These are phyloP conservation scores for Cinnamomum micranthum DNA, from an alignment of 164 flowering plant genomes.

Conservation along the genomic window DNA sequence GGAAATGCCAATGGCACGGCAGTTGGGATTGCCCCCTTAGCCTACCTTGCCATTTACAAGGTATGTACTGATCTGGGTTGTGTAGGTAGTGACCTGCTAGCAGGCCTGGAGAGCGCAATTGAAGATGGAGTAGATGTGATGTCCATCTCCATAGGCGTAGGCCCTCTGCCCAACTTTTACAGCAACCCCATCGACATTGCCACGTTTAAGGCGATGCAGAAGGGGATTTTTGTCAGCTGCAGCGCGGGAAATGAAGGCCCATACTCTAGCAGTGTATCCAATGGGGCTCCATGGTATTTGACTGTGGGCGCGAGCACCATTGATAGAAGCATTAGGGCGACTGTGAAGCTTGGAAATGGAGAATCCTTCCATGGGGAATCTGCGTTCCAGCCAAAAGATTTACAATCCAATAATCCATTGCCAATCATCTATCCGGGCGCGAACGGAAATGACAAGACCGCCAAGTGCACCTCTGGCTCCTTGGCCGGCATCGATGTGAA, in stretches of 20 bases:
- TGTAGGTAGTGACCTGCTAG: constrained; percentile 23
- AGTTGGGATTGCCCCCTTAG: constrained; percentile 32
- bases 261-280: constrained; percentile 7
- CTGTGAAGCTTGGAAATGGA: constrained; percentile 6
- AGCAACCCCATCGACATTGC: constrained; percentile 20
- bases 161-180: constrained; percentile 4
- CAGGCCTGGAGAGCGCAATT: constrained; percentile 31
- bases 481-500: constrained; percentile 15
- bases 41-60: constrained; percentile 24
- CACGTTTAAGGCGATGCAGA: constrained; percentile 26
- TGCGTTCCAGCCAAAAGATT: constrained; percentile 22
- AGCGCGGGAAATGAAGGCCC: constrained; percentile 31
- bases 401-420: constrained; percentile 5
- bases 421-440: constrained; percentile 32
- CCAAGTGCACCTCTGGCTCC: constrained; percentile 15
- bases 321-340: constrained; percentile 24
- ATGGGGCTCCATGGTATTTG: constrained; percentile 47
- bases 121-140: constrained; percentile 37
- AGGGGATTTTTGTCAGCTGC: constrained; percentile 4
- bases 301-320: constrained; percentile 49
- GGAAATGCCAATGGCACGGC: constrained; percentile 34
- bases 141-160: constrained; percentile 28
- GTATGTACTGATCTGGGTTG: constrained; percentile 12
- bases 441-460: constrained; percentile 11
- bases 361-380: constrained; percentile 29